Percentiles rank a stretch among this genome's conserved stretches.
Conservation (phyloP, 805 yeast species). For the Kluyveromyces wickerhamii region DNA sequence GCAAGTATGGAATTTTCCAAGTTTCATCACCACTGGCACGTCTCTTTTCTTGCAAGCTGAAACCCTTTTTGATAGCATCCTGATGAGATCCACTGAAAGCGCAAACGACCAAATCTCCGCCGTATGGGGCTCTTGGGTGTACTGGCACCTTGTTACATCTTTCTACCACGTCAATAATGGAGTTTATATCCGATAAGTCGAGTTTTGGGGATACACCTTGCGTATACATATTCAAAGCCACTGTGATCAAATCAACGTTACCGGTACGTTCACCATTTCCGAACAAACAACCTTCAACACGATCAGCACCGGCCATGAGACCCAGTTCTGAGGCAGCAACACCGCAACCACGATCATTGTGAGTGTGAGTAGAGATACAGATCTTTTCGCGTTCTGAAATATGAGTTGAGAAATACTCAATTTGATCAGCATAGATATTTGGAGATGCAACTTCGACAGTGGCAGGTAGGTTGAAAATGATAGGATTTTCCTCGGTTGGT, state of each 20-base stretch:
- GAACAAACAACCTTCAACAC: conserved; percentile 76
- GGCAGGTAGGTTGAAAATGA: conserved; percentile 73
- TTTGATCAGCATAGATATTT: conserved; percentile 71
- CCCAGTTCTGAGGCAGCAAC: conserved; percentile 79
- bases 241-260: conserved; percentile 69
- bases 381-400: conserved; percentile 66
- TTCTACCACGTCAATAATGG: conserved; percentile 61
- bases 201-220: conserved; percentile 66
- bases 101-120: conserved; percentile 70
- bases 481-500: conserved; percentile 66
- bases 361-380: conserved; percentile 63
- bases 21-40: conserved; percentile 39
- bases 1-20: conserved; percentile 72
- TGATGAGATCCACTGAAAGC: conserved; percentile 73
- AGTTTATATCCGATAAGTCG: conserved; percentile 62
- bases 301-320: conserved; percentile 73
- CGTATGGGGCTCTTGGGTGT: conserved; percentile 70
- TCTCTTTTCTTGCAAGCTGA: conserved; percentile 45
- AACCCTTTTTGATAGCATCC: conserved; percentile 65
- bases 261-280: conserved; percentile 86
- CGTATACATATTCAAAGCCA: conserved; percentile 71
- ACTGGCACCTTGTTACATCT: conserved; percentile 72
- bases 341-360: conserved; percentile 78
- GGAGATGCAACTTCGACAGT: conserved; percentile 75
- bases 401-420: conserved; percentile 62